Evolutionary conservation across 2,329 filamentous ascomycete species (phyloP), one percentile per base, ranked within the genome.

Genomic region (Cercospora brassicicola): DNA sequence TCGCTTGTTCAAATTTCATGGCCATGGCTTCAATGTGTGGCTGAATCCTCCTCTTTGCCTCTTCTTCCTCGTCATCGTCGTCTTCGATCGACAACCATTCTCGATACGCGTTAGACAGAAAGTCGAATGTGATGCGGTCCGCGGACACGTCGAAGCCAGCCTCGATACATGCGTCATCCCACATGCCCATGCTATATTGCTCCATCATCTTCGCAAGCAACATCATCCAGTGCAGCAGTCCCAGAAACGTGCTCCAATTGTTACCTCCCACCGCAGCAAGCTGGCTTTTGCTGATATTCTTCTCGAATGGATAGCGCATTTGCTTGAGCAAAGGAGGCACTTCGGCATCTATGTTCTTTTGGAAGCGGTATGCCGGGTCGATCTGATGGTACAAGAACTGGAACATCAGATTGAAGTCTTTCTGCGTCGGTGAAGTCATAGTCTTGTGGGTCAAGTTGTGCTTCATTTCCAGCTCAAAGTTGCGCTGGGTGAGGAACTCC

Each of bases 201-300:
- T 98, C 94, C 76, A 98, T 88, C 90, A 98, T 96, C 73, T 94
- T 90, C 4, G 93, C 92, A 62, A 99, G 84, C 80, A 98, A 94
- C 94, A 99, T 97, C 89, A 99, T 94, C 95, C 95, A 99, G 81
- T 99, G 94, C 61, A 99, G 84, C 78, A 99, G 84, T 0, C 94
- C 95, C 11, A 99, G 84, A 76, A 99, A 98, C 0, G 93, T 95
- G 70, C 91, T 91, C 95, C 95, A 99, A 78, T 98, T 98, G 80
- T 97, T 93, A 2, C 94, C 94, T 72, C 95, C 95, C 0, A 98
- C 95, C 1, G 96, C 95, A 0, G 93, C 89, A 67, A 99, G 93
- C 77, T 97, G 93, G 62, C 93, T 97, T 80, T 98, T 99, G 64
- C 93, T 97, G 75, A 99, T 98, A 76, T 90, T 94, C 80, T 93